Evolutionary conservation across 768 basidiomycete genomes (phyloP).

Genomic region (Russula lepida): DNA sequence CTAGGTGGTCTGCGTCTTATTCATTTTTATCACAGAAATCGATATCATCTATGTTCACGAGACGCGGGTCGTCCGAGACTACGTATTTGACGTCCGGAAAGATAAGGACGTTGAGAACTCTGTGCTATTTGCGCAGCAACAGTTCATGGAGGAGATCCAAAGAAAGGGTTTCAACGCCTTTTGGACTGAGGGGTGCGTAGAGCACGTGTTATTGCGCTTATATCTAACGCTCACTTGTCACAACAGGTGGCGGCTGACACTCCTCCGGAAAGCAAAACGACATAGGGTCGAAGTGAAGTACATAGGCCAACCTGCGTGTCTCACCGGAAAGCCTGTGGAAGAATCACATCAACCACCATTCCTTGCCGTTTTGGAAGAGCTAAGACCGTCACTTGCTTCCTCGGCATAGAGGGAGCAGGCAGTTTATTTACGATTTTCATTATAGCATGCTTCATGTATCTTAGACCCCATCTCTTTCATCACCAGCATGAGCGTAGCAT

Average conservation of each 20-base stretch:
- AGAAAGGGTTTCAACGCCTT: conserved; percentile 56
- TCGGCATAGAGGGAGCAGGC: background rate
- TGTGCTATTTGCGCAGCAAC: conserved; percentile 54
- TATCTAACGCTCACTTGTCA: background rate
- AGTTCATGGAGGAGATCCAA: conserved; percentile 47
- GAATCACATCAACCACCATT: conserved; percentile 50
- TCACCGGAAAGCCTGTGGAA: conserved; percentile 39
- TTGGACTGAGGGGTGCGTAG: conserved; percentile 53
- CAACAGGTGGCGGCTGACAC: conserved; percentile 56
- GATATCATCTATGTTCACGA: conserved; percentile 50
- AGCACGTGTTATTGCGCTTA: background rate
- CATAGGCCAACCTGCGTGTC: conserved; percentile 55
- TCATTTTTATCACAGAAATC: conserved; percentile 35
- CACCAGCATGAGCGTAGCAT: background rate
- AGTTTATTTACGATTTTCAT: background rate
- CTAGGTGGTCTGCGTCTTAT: background rate
- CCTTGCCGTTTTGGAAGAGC: conserved; percentile 50
- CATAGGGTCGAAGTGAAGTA: conserved; percentile 67
- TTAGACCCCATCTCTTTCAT: conserved; percentile 1
- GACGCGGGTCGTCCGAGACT: conserved; percentile 48
- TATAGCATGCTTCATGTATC: conserved; percentile 10
- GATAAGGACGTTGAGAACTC: conserved; percentile 43
- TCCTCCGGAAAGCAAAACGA: conserved; percentile 51
- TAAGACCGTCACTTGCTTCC: conserved; percentile 6
- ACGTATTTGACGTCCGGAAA: conserved; percentile 51